These are phyloP conservation scores for Hyphopichia homilentoma DNA, from an alignment of 805 yeast species.

Conservation along the genomic window DNA sequence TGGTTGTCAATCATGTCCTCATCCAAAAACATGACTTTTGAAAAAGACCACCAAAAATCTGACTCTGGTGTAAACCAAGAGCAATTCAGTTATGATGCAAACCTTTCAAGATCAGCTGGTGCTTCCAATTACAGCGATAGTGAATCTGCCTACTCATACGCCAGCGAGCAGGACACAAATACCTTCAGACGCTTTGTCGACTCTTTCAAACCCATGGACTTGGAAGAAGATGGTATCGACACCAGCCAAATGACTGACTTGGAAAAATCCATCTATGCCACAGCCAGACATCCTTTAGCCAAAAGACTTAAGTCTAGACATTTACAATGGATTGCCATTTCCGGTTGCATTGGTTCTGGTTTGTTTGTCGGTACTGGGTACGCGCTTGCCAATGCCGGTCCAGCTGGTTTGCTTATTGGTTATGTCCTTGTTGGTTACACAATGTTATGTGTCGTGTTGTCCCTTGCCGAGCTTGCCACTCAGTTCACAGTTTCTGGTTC, in stretches of 20 bases:
- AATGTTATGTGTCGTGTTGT: conserved; percentile 56
- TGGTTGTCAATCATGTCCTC: too few relatives aligned
- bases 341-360: conserved; percentile 72
- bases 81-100: too few relatives aligned
- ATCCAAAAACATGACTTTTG: too few relatives aligned
- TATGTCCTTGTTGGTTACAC: conserved; percentile 54
- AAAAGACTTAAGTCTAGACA: conserved; percentile 45
- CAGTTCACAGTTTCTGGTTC: conserved; percentile 38
- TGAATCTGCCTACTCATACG: too few relatives aligned
- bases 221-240: conserved; percentile 41
- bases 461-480: conserved; percentile 66
- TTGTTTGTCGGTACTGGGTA: conserved; percentile 47
- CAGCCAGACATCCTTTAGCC: conserved; percentile 42
- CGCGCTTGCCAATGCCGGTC: conserved; percentile 32
- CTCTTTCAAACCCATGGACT: conserved; percentile 35
- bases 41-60: too few relatives aligned
- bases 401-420: conserved; percentile 48
- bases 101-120: too few relatives aligned
- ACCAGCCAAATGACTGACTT: conserved; percentile 32
- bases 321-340: conserved; percentile 65
- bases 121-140: too few relatives aligned
- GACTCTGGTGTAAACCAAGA: too few relatives aligned
- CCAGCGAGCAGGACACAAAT: too few relatives aligned
- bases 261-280: conserved; percentile 37
- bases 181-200: conserved; percentile 27